Evolutionary conservation across 805 yeast species (phyloP).

Genomic region (Spencermartinsiella europaea): DNA sequence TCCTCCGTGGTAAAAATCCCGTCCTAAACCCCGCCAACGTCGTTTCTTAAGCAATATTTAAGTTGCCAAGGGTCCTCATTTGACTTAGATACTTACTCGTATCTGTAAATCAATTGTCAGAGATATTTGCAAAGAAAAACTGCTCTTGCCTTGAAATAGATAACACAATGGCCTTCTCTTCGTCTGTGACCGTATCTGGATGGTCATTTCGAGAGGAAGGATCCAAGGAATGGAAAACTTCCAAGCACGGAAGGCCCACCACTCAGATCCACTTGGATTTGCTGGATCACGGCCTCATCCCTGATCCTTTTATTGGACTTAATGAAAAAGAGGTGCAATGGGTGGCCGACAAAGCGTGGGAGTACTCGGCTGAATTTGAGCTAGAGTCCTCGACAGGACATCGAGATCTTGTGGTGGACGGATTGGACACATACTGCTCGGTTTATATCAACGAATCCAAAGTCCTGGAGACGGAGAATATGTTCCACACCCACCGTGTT

Average conservation of each 20-base stretch:
- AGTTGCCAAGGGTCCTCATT: too few relatives aligned
- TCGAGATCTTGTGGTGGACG: constrained; percentile 37
- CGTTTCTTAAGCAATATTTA: too few relatives aligned
- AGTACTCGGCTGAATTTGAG: constrained; percentile 33
- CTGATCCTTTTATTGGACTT: constrained; percentile 42
- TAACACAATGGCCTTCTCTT: too few relatives aligned
- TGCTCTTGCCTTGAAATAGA: too few relatives aligned
- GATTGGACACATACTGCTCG: constrained; percentile 41
- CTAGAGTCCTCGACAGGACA: background rate
- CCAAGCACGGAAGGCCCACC: constrained; percentile 14
- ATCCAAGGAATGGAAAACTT: constrained; percentile 14
- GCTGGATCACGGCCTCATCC: constrained; percentile 34
- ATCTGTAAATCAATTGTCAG: too few relatives aligned
- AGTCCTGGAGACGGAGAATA: constrained; percentile 39
- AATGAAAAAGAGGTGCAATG: constrained; percentile 45
- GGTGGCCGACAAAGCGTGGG: constrained; percentile 50
- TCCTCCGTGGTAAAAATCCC: background rate
- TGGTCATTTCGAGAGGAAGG: constrained; percentile 21
- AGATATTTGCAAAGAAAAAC: too few relatives aligned
- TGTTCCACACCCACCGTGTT: constrained; percentile 37
- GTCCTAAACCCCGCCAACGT: background rate
- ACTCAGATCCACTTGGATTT: constrained; percentile 43
- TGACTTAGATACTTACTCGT: too few relatives aligned
- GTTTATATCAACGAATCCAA: constrained; percentile 37
- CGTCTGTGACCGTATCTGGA: background rate